Evolutionary conservation across 352 stramenopile genomes (phyloP).

Genomic region (Phytophthora melonis): DNA sequence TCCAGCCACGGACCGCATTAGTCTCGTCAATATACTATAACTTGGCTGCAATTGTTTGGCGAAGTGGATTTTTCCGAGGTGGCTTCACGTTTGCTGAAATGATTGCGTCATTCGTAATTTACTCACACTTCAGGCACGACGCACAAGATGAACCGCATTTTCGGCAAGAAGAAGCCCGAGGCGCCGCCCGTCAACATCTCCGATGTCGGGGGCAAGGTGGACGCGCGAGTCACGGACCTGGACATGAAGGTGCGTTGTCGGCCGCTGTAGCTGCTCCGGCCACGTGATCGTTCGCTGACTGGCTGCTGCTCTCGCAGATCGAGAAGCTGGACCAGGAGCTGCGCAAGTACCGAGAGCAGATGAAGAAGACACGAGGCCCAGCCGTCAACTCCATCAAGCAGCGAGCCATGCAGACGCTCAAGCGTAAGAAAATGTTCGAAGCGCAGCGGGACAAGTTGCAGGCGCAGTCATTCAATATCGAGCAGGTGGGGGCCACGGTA

Average conservation of each 20-base stretch:
- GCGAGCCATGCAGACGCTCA: constrained; percentile 86
- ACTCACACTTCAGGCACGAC: not conserved
- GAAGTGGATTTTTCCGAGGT: constrained; percentile 17
- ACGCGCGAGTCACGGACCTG: constrained; percentile 77
- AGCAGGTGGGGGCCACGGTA: constrained; percentile 57
- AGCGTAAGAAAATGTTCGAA: constrained; percentile 92
- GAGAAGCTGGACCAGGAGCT: constrained; percentile 85
- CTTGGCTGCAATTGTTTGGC: too few species aligned
- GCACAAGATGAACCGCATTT: constrained; percentile 81
- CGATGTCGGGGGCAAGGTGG: constrained; percentile 81
- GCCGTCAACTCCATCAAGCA: constrained; percentile 85
- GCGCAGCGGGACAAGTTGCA: constrained; percentile 81
- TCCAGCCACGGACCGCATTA: constrained; percentile 19
- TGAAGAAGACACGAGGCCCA: constrained; percentile 76
- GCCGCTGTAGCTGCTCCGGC: not conserved
- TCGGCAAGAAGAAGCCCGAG: constrained; percentile 87
- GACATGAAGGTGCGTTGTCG: constrained; percentile 73
- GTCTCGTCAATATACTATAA: not conserved
- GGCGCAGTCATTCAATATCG: constrained; percentile 89
- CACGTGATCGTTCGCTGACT: constrained; percentile 4
- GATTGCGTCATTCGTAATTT: constrained; percentile 2
- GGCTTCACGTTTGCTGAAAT: constrained; percentile 8
- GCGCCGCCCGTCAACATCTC: constrained; percentile 75
- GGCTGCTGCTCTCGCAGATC: constrained; percentile 51
- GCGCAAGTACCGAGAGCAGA: constrained; percentile 85